A percentile compares a stretch with the other conserved stretches of the same genome.
Evolutionary conservation across 1,284 basidiomycete species (phyloP).

Genomic region (Naganishia sp.): DNA sequence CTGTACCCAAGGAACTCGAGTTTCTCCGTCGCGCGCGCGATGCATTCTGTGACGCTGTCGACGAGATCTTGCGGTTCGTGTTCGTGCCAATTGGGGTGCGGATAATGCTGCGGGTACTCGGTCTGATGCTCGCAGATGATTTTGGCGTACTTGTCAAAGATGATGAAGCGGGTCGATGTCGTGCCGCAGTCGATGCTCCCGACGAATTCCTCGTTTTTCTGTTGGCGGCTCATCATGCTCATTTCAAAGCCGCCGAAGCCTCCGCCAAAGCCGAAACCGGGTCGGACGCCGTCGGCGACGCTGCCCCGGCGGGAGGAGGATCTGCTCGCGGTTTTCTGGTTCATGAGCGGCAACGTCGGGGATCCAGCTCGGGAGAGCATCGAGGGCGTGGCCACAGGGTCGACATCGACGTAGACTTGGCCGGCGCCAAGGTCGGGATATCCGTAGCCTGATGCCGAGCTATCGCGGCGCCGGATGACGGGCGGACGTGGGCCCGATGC

Average conservation of each 20-base stretch:
- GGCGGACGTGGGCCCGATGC: conserved; percentile 28
- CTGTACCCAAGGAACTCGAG: conserved; percentile 75
- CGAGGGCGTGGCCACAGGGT: conserved; percentile 46
- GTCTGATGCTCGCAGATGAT: conserved; percentile 83
- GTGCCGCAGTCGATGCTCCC: conserved; percentile 90
- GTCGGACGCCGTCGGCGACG: conserved; percentile 37
- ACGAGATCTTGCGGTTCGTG: conserved; percentile 87
- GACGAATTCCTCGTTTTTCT: conserved; percentile 65
- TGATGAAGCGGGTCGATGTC: conserved; percentile 89
- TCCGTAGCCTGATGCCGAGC: conserved; percentile 20
- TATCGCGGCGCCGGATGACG: conserved; percentile 28
- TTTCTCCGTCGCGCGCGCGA: conserved; percentile 69
- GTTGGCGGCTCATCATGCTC: conserved; percentile 35
- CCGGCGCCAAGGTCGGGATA: not conserved
- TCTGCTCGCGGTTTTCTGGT: conserved; percentile 38
- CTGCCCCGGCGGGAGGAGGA: conserved; percentile 34
- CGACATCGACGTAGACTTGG: conserved; percentile 25
- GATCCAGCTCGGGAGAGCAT: conserved; percentile 52
- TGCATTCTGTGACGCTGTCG: conserved; percentile 73
- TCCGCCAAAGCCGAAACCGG: conserved; percentile 39
- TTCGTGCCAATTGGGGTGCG: conserved; percentile 91
- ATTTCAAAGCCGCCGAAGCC: conserved; percentile 39
- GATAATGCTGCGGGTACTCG: conserved; percentile 90
- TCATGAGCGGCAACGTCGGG: conserved; percentile 49
- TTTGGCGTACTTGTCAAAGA: conserved; percentile 86